Percentiles rank a stretch among this genome's conserved stretches.
phyloP scores from a whole-genome alignment of 805 yeast genomes.

The Suhomyces faveliae region DNA sequence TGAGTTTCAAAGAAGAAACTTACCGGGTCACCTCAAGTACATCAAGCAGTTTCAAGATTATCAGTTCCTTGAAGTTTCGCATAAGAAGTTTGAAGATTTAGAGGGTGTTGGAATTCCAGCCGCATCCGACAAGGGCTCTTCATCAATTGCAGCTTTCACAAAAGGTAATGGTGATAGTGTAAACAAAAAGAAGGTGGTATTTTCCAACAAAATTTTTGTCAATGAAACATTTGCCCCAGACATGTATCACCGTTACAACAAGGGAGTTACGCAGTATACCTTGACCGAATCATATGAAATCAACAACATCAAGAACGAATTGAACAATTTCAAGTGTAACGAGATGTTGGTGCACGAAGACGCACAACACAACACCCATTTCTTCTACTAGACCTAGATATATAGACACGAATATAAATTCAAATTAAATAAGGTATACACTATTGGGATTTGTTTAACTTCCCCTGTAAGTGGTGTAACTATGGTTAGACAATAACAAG shows the following conservation, averaged over 20 bases:
- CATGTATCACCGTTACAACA: conserved; percentile 55
- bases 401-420: background rate
- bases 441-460: conserved; percentile 33
- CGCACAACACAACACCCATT: conserved; percentile 63
- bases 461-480: conserved; percentile 91
- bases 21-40: conserved; percentile 35
- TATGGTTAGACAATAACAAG: conserved; percentile 74
- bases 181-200: conserved; percentile 33
- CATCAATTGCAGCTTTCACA: conserved; percentile 4
- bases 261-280: conserved; percentile 50
- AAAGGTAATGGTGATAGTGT: background rate
- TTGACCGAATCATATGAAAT: conserved; percentile 50
- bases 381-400: conserved; percentile 41
- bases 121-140: background rate
- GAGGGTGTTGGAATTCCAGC: background rate
- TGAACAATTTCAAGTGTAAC: conserved; percentile 59
- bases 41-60: conserved; percentile 39
- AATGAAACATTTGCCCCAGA: conserved; percentile 53
- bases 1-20: conserved; percentile 21
- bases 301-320: conserved; percentile 58
- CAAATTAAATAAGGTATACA: background rate
- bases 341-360: conserved; percentile 70
- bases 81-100: conserved; percentile 32
- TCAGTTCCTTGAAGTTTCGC: conserved; percentile 26
- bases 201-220: conserved; percentile 47